Base-by-base conservation (phyloP, 495 filamentous ascomycete species). In the Parathielavia appendiculata region DNA sequence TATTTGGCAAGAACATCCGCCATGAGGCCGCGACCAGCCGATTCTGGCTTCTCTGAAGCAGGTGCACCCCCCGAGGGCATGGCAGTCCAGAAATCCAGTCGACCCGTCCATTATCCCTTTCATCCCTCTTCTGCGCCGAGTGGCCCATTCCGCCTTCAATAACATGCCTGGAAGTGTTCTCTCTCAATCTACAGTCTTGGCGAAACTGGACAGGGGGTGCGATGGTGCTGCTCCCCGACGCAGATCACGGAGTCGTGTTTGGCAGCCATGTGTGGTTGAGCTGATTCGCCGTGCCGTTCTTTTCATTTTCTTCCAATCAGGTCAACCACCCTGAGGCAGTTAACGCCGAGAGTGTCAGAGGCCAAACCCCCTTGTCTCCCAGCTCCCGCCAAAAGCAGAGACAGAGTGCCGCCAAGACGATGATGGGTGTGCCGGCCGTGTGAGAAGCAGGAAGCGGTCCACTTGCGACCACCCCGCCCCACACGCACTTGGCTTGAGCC, bases 301-400 rank as follows among this genome's bases (percentile, higher is more conserved):
- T 3, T 16, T 10, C 49, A 8, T 14, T 41, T 44, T 43, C 64
- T 14, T 30, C 58, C 59, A 54, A 49, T 52, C 51, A 56, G 45
- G 58, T 62, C 57, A 53, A 40, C 51, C 56, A 56, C 17, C 16
- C 30, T n/a, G 36, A 48, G 34, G 52, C 56, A 58, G 63, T 70
- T 70, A 66, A 65, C 62, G 66, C 66, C 60, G 62, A 62, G 62
- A 53, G 59, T 67, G 66, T 71, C 57, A 62, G 63, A 70, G 56
- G 49, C 55, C 1, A 14, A 35, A 55, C 62, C 60, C 63, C 66
- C 58, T 48, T 38, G 38, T 17, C 34, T 22, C 46, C 13, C 30
- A 10, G 11, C 14, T 14, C 14, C 20, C 23, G 48, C 47, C 51
- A 23, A 52, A 50, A 48, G 41, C 56, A 6, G 6, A 53, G 49